phyloP scores from a whole-genome alignment of 2,329 filamentous ascomycete species.

The Epichloe uncinata region DNA sequence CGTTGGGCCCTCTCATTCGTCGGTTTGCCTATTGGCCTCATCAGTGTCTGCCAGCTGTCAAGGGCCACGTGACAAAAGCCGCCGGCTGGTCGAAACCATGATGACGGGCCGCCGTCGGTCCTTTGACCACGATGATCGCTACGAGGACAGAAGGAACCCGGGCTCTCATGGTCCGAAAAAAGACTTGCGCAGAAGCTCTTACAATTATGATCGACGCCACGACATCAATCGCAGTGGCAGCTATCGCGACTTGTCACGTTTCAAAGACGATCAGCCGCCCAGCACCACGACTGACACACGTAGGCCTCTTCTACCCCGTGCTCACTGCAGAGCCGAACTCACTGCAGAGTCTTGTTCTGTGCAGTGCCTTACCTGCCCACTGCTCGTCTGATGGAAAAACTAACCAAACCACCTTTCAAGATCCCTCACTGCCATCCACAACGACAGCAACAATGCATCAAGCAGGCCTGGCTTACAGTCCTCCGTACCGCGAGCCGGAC shows the following conservation, averaged over 20 bases:
- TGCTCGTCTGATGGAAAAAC: not conserved
- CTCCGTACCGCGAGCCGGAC: not conserved
- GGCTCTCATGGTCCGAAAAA: not conserved
- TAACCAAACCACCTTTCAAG: not conserved
- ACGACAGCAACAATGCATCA: constrained; percentile 1
- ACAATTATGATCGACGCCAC: not conserved
- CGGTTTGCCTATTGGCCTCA: not conserved
- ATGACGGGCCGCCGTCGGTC: not conserved
- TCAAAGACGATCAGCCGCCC: not conserved
- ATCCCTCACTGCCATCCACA: not conserved
- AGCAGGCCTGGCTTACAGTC: not conserved
- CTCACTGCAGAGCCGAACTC: too few relatives aligned
- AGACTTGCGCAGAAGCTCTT: not conserved
- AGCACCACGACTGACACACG: not conserved
- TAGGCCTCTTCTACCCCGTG: not conserved
- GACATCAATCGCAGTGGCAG: not conserved
- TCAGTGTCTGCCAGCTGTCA: not conserved
- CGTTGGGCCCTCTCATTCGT: not conserved
- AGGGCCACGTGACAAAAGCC: not conserved
- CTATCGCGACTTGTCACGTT: not conserved
- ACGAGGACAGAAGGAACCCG: not conserved
- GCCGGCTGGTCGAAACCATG: not conserved
- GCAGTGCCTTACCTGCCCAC: too few relatives aligned
- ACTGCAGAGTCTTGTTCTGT: too few relatives aligned
- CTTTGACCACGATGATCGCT: not conserved